Conservation (phyloP, 192 early-diverging fungal genomes). For the Coemansia umbellata region DNA sequence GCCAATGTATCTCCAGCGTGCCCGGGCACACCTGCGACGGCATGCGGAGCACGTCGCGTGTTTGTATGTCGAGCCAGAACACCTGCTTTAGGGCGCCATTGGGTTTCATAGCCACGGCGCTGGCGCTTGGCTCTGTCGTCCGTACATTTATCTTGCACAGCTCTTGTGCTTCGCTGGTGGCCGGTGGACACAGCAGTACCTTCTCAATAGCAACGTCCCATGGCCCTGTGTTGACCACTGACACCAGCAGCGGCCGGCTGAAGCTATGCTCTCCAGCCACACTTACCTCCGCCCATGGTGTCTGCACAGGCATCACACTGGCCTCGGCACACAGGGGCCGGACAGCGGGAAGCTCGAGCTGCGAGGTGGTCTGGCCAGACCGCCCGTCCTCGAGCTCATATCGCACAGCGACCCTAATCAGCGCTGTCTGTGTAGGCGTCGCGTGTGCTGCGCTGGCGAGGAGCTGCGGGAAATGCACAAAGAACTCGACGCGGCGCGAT, state of each 20-base stretch:
- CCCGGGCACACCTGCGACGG: slow-evolving; percentile 19
- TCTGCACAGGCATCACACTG: slow-evolving; percentile 8
- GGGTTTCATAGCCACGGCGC: neutral
- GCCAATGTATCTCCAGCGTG: slow-evolving; percentile 29
- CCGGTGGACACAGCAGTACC: slow-evolving; percentile 17
- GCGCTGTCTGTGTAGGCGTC: neutral
- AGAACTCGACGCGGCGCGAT: slow-evolving; percentile 8
- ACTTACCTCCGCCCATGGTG: slow-evolving; percentile 5
- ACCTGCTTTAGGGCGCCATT: slow-evolving; percentile 16
- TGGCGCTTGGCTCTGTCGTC: slow-evolving; percentile 14
- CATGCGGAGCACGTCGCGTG: slow-evolving; percentile 26
- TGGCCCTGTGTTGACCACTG: slow-evolving; percentile 21
- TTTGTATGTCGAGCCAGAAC: slow-evolving; percentile 32
- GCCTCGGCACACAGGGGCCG: slow-evolving; percentile 18
- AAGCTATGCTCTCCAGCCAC: slow-evolving; percentile 24
- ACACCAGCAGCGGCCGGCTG: slow-evolving; percentile 26
- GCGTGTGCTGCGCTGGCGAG: slow-evolving; percentile 1
- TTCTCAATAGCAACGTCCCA: slow-evolving; percentile 16
- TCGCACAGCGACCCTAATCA: neutral
- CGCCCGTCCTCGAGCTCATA: neutral
- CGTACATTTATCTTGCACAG: neutral
- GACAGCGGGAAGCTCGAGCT: slow-evolving; percentile 18
- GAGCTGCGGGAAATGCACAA: slow-evolving; percentile 16
- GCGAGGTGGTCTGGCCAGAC: slow-evolving; percentile 1
- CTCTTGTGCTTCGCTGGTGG: neutral